Evolutionary conservation across 2,329 filamentous ascomycete genomes (phyloP).

Genomic region (Raffaelea arxii): DNA sequence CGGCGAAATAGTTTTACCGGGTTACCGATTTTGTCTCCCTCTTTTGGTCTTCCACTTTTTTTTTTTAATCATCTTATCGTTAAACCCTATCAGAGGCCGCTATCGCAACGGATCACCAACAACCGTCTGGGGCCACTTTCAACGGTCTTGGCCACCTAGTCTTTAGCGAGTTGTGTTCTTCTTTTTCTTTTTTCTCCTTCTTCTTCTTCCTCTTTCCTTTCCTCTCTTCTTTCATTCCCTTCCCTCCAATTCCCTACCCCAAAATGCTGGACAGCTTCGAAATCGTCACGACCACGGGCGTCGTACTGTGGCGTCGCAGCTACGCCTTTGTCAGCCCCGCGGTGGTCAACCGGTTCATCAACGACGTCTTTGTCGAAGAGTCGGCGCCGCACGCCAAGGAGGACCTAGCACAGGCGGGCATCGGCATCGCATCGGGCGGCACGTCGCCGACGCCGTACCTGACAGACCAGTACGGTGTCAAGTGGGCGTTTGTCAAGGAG

Average conservation of each 20-base stretch:
- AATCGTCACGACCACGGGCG: slow-evolving; percentile 88
- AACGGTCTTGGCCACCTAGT: no score
- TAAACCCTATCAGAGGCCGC: no score
- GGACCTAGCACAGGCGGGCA: slow-evolving; percentile 31
- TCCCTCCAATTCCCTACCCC: no score
- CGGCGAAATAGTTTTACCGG: no score
- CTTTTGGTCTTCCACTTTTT: no score
- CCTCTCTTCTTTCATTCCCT: not conserved
- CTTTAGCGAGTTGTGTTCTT: no score
- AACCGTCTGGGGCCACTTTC: no score
- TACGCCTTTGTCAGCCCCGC: slow-evolving; percentile 72
- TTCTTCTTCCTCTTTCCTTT: not conserved
- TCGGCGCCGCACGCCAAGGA: slow-evolving; percentile 53
- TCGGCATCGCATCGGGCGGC: not conserved
- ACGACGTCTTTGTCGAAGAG: slow-evolving; percentile 96
- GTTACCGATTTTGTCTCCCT: no score
- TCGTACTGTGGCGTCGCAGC: slow-evolving; percentile 90
- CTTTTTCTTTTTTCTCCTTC: not conserved
- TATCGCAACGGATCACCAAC: no score
- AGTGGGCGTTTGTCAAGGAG: slow-evolving; percentile 90
- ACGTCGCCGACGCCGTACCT: slow-evolving; percentile 54
- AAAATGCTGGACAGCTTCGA: slow-evolving; percentile 93
- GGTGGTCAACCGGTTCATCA: slow-evolving; percentile 89
- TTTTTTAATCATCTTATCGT: no score
- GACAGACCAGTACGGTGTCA: slow-evolving; percentile 87